phyloP scores from a whole-genome alignment of 352 stramenopile genomes.

The Phytophthora sojae region DNA sequence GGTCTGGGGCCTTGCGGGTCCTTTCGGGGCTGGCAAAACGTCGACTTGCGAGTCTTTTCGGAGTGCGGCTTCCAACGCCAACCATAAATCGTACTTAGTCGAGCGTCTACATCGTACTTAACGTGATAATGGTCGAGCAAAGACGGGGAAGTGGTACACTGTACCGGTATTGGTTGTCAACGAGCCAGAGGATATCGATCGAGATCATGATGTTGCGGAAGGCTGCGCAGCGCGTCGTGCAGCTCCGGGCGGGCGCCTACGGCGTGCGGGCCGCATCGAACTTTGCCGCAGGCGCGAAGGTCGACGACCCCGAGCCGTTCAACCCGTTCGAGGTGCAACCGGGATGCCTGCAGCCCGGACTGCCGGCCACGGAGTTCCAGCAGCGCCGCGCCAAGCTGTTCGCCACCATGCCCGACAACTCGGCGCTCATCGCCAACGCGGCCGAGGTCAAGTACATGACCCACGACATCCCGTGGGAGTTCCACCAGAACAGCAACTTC shows the following conservation, averaged over 20 bases:
- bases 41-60: neutral
- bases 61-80: conserved; percentile 19
- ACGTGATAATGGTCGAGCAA: neutral
- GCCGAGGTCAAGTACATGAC: conserved; percentile 86
- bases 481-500: conserved; percentile 88
- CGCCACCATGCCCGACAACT: conserved; percentile 70
- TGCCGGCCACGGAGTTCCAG: conserved; percentile 72
- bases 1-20: conserved; percentile 13
- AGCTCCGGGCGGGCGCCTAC: conserved; percentile 9
- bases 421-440: conserved; percentile 75
- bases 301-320: conserved; percentile 18
- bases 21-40: conserved; percentile 28
- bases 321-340: conserved; percentile 64
- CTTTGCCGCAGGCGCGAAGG: conserved; percentile 42
- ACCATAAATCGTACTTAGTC: conserved; percentile 37
- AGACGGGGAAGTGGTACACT: neutral
- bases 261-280: conserved; percentile 24
- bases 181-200: neutral
- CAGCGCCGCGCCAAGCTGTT: conserved; percentile 70
- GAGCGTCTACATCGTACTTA: neutral
- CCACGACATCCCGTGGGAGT: conserved; percentile 90
- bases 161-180: neutral
- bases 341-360: conserved; percentile 59
- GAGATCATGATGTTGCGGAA: conserved; percentile 28
- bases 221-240: conserved; percentile 11